Percentiles rank a stretch among this genome's conserved stretches.
Evolutionary conservation across 352 stramenopile genomes (phyloP).

Genomic region (Thraustotheca clavata): DNA sequence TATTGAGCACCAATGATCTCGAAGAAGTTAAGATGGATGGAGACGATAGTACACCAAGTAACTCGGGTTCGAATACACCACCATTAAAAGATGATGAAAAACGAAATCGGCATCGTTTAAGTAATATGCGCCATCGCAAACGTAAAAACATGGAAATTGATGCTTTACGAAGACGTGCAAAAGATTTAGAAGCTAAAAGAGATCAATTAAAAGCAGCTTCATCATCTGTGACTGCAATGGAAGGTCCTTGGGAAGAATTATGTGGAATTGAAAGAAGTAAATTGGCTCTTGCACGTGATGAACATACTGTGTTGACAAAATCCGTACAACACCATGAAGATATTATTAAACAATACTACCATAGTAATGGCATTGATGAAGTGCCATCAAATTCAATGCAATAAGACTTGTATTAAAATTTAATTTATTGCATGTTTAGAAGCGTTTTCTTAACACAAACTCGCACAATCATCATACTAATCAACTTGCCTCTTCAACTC

Average conservation of each 20-base stretch:
- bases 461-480: too few species aligned
- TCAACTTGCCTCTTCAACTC: not conserved
- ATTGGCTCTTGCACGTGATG: not conserved
- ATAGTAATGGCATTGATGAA: not conserved
- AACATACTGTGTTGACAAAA: not conserved
- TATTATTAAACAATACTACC: not conserved
- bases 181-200: not conserved
- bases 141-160: constrained; percentile 8
- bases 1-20: too few species aligned
- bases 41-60: too few species aligned
- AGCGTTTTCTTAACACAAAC: too few species aligned
- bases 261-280: not conserved
- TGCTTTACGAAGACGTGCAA: not conserved
- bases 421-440: not conserved
- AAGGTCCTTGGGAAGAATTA: constrained; percentile 1
- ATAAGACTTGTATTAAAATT: not conserved
- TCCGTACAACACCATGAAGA: not conserved
- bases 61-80: too few species aligned
- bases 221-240: not conserved
- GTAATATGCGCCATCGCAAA: constrained; percentile 4
- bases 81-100: too few species aligned
- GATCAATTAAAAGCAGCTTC: not conserved
- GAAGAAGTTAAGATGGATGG: too few species aligned
- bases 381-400: not conserved
- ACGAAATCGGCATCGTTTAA: not conserved